phyloP scores from a whole-genome alignment of 1,284 basidiomycete species.

The Hymenochaete sp. region DNA sequence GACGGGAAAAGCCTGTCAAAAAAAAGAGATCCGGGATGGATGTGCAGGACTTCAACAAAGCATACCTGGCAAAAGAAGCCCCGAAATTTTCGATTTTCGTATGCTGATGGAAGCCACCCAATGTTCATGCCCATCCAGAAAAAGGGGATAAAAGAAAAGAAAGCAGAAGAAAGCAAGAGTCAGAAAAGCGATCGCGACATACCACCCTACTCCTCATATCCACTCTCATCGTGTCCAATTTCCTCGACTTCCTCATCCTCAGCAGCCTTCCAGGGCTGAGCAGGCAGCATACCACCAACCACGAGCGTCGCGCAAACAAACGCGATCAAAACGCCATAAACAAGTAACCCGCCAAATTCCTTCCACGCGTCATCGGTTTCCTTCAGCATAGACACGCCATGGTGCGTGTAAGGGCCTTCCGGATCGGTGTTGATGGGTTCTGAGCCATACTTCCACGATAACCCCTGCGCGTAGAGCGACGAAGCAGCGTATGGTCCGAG shows the following conservation, averaged over 20 bases:
- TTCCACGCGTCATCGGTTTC: not conserved
- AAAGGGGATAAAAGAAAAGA: too few relatives aligned
- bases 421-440: not conserved
- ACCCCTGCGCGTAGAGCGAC: constrained; percentile 27
- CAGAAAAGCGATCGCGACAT: too few relatives aligned
- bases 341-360: constrained; percentile 3
- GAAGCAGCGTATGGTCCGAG: constrained; percentile 40
- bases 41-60: too few relatives aligned
- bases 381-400: not conserved
- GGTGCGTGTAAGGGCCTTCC: not conserved
- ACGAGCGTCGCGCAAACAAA: constrained; percentile 21
- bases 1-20: too few relatives aligned
- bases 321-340: constrained; percentile 15
- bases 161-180: too few relatives aligned
- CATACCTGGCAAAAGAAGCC: too few relatives aligned
- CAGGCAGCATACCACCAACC: constrained; percentile 18
- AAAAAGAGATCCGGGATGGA: too few relatives aligned
- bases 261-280: constrained; percentile 7
- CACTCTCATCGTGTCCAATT: too few relatives aligned
- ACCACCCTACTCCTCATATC: too few relatives aligned
- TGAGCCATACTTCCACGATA: constrained; percentile 9
- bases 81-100: too few relatives aligned
- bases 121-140: too few relatives aligned
- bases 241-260: constrained; percentile 4
- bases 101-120: too few relatives aligned